These are phyloP conservation scores for Aureobasidium sp. DNA, from an alignment of 2,329 filamentous ascomycete genomes.

Conservation along the genomic window DNA sequence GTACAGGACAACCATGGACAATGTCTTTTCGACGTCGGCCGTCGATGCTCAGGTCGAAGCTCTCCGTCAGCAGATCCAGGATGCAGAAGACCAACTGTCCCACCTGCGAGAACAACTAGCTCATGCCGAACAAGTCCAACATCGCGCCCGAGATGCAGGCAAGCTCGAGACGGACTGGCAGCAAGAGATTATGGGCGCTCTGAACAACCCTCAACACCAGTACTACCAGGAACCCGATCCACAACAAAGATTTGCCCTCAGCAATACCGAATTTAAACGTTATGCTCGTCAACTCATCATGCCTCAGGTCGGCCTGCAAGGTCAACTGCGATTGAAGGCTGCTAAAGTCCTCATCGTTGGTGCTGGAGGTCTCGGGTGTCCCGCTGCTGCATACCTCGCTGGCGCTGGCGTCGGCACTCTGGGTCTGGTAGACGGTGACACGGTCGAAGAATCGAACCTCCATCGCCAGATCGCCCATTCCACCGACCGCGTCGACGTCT, in stretches of 20 bases:
- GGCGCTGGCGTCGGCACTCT: slow-evolving; percentile 79
- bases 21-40: slow-evolving; percentile 17
- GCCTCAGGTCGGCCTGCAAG: slow-evolving; percentile 67
- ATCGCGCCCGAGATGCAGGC: slow-evolving; percentile 17
- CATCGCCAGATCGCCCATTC: slow-evolving; percentile 85
- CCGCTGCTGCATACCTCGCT: slow-evolving; percentile 84
- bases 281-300: slow-evolving; percentile 91
- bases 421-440: slow-evolving; percentile 79
- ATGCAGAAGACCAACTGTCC: slow-evolving; percentile 33
- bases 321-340: slow-evolving; percentile 64
- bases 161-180: slow-evolving; percentile 29
- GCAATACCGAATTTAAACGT: slow-evolving; percentile 65
- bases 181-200: slow-evolving; percentile 30
- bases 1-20: not conserved
- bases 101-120: slow-evolving; percentile 33
- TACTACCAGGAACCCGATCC: not conserved
- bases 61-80: slow-evolving; percentile 33
- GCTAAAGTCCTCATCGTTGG: slow-evolving; percentile 74
- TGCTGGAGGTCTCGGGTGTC: slow-evolving; percentile 82
- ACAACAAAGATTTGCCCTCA: slow-evolving; percentile 37
- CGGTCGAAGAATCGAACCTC: slow-evolving; percentile 80
- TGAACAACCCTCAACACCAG: slow-evolving; percentile 18
- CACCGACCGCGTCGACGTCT: slow-evolving; percentile 59
- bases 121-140: slow-evolving; percentile 30
- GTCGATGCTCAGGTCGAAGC: slow-evolving; percentile 25